Percentiles rank a stretch among this genome's conserved stretches.
Evolutionary conservation across 768 basidiomycete genomes (phyloP).

Genomic region (Chiua virens): DNA sequence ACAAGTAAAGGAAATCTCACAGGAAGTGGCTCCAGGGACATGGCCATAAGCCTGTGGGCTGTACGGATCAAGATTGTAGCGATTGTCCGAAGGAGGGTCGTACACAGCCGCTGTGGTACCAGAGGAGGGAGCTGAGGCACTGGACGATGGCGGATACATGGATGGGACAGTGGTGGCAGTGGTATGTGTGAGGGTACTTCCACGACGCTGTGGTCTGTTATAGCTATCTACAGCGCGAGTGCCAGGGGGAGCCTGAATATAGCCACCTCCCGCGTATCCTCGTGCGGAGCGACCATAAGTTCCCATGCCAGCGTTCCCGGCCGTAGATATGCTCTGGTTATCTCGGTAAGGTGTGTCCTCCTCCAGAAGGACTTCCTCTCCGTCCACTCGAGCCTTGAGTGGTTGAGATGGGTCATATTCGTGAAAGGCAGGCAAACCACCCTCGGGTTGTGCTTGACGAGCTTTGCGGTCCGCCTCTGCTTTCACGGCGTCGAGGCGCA

Average conservation of each 20-base stretch:
- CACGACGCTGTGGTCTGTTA: constrained; percentile 48
- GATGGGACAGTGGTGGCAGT: constrained; percentile 43
- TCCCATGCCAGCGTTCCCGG: constrained; percentile 23
- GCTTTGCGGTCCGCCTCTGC: constrained; percentile 85
- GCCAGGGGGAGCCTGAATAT: constrained; percentile 62
- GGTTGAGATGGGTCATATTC: constrained; percentile 65
- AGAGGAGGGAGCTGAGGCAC: constrained; percentile 18
- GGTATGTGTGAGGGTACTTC: constrained; percentile 38
- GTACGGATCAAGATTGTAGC: constrained; percentile 30
- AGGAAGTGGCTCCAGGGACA: constrained; percentile 49
- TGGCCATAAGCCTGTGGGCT: constrained; percentile 50
- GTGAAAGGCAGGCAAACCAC: constrained; percentile 72
- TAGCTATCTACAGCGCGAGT: constrained; percentile 77
- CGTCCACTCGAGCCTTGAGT: constrained; percentile 58
- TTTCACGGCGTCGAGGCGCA: constrained; percentile 83
- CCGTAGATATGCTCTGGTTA: constrained; percentile 23
- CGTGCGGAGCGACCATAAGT: constrained; percentile 34
- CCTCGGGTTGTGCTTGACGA: constrained; percentile 55
- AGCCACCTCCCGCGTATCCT: constrained; percentile 52
- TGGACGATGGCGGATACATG: constrained; percentile 33
- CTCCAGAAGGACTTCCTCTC: constrained; percentile 57
- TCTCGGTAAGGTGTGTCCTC: constrained; percentile 41
- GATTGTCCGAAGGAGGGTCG: constrained; percentile 18
- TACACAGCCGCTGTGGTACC: constrained; percentile 14
- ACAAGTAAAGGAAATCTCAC: constrained; percentile 37